phyloP scores from a whole-genome alignment of 768 basidiomycete genomes.

The Boletus subcaerulescens region DNA sequence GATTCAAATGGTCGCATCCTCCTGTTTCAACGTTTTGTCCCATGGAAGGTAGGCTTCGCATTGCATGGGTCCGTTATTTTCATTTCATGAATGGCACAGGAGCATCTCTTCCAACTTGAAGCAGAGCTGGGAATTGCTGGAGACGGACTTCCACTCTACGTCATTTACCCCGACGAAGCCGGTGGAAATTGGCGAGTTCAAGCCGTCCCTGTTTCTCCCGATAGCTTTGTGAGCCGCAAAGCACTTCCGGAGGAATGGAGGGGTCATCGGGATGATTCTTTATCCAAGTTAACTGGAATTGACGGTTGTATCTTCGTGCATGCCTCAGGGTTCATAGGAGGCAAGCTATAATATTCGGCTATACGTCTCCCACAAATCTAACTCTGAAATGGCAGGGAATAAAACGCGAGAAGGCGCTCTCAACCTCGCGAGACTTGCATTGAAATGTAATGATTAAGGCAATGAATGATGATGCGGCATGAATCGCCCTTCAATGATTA shows the following conservation, averaged over 20 bases:
- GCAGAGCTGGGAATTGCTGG: constrained; percentile 44
- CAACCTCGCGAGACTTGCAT: constrained; percentile 68
- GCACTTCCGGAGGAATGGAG: constrained; percentile 93
- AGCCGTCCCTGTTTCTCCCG: constrained; percentile 78
- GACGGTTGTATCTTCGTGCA: constrained; percentile 89
- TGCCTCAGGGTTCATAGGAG: constrained; percentile 96
- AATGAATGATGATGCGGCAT: constrained; percentile 14
- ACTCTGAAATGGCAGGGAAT: constrained; percentile 54
- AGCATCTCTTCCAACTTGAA: constrained; percentile 91
- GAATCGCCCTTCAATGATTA: constrained; percentile 13
- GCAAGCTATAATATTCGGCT: constrained; percentile 38
- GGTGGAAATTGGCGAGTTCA: constrained; percentile 84
- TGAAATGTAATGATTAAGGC: constrained; percentile 36
- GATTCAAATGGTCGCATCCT: constrained; percentile 78
- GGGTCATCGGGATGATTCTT: constrained; percentile 80
- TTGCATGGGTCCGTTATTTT: not conserved
- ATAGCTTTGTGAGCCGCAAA: constrained; percentile 89
- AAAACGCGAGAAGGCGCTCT: constrained; percentile 88
- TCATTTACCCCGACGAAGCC: constrained; percentile 86
- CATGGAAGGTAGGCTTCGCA: constrained; percentile 71
- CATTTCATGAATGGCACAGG: constrained; percentile 40
- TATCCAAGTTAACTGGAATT: constrained; percentile 72
- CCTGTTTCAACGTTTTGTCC: constrained; percentile 73
- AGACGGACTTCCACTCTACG: constrained; percentile 66
- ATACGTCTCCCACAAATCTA: constrained; percentile 1